Evolutionary conservation across 306 rosid species (phyloP).

Genomic region (Cucurbita maxima): DNA sequence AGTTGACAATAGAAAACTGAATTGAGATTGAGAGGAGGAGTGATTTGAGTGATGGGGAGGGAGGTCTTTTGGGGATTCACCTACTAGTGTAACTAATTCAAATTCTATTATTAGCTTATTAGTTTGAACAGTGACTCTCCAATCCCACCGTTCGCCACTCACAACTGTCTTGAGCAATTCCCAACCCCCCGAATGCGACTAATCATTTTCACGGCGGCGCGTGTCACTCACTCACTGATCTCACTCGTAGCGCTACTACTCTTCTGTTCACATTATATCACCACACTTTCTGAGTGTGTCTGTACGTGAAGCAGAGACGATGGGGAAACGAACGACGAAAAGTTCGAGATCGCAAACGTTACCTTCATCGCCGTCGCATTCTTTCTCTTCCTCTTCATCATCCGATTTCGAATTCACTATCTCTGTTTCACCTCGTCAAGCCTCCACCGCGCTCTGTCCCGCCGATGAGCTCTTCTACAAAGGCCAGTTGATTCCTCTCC

Average conservation of each 20-base stretch:
- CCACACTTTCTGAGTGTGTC: not conserved
- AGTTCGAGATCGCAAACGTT: conserved; percentile 39
- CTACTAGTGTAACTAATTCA: too few relatives aligned
- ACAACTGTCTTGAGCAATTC: not conserved
- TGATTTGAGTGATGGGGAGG: too few relatives aligned
- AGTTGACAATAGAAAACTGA: too few relatives aligned
- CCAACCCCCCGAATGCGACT: conserved; percentile 19
- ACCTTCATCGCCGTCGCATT: conserved; percentile 65
- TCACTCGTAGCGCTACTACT: not conserved
- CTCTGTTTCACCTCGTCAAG: conserved; percentile 58
- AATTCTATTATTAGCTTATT: too few relatives aligned
- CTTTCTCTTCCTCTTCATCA: conserved; percentile 67
- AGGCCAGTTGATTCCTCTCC: conserved; percentile 78
- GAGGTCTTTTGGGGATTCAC: too few relatives aligned
- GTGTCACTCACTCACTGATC: not conserved
- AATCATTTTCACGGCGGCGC: conserved; percentile 8
- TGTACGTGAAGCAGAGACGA: conserved; percentile 10
- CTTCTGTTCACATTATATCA: not conserved
- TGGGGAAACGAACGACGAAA: conserved; percentile 25
- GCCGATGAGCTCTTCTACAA: conserved; percentile 96
- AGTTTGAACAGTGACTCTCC: conserved; percentile 33
- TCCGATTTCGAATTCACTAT: conserved; percentile 82
- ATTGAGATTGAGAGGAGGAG: too few relatives aligned
- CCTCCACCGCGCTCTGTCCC: conserved; percentile 49
- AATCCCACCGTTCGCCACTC: not conserved